phyloP scores from a whole-genome alignment of 202 grass and related monocot species.

The Zizania palustris region DNA sequence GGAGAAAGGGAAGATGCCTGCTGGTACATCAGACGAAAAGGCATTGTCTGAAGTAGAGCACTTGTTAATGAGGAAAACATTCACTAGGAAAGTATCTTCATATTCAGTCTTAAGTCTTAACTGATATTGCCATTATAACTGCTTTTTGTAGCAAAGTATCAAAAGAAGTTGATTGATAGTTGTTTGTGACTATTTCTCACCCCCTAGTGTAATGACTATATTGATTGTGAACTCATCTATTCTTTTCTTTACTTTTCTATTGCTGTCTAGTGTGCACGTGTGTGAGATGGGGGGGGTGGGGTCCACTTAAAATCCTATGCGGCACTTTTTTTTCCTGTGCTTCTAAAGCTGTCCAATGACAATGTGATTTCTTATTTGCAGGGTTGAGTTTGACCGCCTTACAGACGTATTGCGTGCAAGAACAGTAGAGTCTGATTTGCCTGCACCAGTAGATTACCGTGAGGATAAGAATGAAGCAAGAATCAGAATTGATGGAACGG shows the following conservation, averaged over 20 bases:
- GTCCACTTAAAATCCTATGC: not conserved
- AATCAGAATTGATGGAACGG: slow-evolving; percentile 28
- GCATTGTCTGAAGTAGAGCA: slow-evolving; percentile 76
- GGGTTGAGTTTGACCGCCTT: slow-evolving; percentile 61
- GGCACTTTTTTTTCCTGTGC: not conserved
- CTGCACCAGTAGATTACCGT: not conserved
- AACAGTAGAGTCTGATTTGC: slow-evolving; percentile 47
- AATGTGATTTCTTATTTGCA: slow-evolving; percentile 20
- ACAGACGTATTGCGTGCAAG: slow-evolving; percentile 58
- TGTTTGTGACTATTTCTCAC: not conserved
- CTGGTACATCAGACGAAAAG: slow-evolving; percentile 20
- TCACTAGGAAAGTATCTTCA: slow-evolving; percentile 66
- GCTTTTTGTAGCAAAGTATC: not conserved
- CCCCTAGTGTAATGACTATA: slow-evolving; percentile 18
- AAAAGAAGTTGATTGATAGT: slow-evolving; percentile 3
- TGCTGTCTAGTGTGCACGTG: too few species aligned
- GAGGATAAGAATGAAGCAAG: slow-evolving; percentile 34
- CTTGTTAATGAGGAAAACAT: slow-evolving; percentile 72
- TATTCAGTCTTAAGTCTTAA: slow-evolving; percentile 22
- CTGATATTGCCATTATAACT: slow-evolving; percentile 5
- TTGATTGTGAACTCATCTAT: not conserved
- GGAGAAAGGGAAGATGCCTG: slow-evolving; percentile 34
- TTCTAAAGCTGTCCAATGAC: slow-evolving; percentile 32
- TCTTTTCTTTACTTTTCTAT: too few species aligned
- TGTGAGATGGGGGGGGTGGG: too few species aligned